Conservation (phyloP, 1,284 basidiomycete species). For the Tremellales sp. region DNA sequence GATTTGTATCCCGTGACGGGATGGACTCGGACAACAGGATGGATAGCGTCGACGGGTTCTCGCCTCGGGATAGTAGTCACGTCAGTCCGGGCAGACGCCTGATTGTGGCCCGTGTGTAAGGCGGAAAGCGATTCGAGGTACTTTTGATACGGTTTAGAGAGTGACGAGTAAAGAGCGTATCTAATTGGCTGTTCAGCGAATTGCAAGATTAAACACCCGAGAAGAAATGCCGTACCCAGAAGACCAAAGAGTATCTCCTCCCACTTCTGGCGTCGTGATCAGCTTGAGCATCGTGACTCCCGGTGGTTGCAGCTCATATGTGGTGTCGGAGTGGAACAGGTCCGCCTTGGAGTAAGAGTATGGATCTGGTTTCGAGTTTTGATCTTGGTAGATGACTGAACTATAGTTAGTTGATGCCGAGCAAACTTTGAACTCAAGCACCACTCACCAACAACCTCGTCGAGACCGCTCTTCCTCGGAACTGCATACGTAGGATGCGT, state of each 20-base stretch:
- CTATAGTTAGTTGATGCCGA: neutral
- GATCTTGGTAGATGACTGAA: conserved; percentile 51
- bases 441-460: conserved; percentile 59
- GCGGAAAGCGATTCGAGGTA: conserved; percentile 66
- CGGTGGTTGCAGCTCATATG: conserved; percentile 77
- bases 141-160: conserved; percentile 63
- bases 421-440: neutral
- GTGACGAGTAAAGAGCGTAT: conserved; percentile 65
- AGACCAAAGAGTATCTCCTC: conserved; percentile 67
- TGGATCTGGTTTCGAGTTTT: conserved; percentile 64
- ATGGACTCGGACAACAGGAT: conserved; percentile 51
- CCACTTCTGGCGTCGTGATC: conserved; percentile 62
- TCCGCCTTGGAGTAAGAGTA: conserved; percentile 68
- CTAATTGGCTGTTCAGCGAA: conserved; percentile 13
- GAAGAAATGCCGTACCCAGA: conserved; percentile 28
- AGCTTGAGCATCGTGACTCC: conserved; percentile 81
- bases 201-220: neutral
- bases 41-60: conserved; percentile 64
- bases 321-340: conserved; percentile 73
- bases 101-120: conserved; percentile 62
- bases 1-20: conserved; percentile 46
- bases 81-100: conserved; percentile 58
- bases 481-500: conserved; percentile 76
- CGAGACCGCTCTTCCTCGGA: conserved; percentile 61
- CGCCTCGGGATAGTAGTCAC: conserved; percentile 61